Evolutionary conservation across 2,329 filamentous ascomycete genomes (phyloP).

Genomic region (Claviceps sp.): DNA sequence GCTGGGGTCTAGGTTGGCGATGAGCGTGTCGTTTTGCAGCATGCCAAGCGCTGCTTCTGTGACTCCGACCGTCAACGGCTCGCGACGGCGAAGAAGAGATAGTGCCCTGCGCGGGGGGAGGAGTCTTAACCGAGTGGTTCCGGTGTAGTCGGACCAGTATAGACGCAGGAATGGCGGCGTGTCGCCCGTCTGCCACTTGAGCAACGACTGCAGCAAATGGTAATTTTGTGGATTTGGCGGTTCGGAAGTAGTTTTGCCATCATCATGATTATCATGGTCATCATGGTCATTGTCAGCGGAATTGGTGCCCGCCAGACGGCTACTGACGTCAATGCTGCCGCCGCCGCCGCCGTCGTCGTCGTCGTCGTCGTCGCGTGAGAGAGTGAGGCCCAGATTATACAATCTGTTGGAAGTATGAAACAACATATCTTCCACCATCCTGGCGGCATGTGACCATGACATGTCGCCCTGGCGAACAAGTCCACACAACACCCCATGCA

Average conservation of each 20-base stretch:
- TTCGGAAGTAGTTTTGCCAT: too few species aligned
- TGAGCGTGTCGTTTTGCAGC: conserved; percentile 50
- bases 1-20: conserved; percentile 38
- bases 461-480: conserved; percentile 53
- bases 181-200: not conserved
- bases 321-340: not conserved
- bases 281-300: not conserved
- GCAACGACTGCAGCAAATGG: not conserved
- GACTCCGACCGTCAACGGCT: conserved; percentile 41
- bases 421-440: conserved; percentile 52
- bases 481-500: conserved; percentile 54
- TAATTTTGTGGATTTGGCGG: not conserved
- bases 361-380: not conserved
- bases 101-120: conserved; percentile 48
- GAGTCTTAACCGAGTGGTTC: conserved; percentile 50
- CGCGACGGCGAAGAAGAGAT: conserved; percentile 29
- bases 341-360: not conserved
- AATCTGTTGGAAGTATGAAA: conserved; percentile 68
- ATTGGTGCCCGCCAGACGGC: not conserved
- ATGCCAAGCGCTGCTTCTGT: conserved; percentile 51
- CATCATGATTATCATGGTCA: not conserved
- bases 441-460: conserved; percentile 45
- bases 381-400: conserved; percentile 40
- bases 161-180: conserved; percentile 46
- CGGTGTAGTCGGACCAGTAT: conserved; percentile 70